A percentile compares a stretch with the other conserved stretches of the same genome.
phyloP scores from a whole-genome alignment of 441 rosid species.

The Melianthus villosus region DNA sequence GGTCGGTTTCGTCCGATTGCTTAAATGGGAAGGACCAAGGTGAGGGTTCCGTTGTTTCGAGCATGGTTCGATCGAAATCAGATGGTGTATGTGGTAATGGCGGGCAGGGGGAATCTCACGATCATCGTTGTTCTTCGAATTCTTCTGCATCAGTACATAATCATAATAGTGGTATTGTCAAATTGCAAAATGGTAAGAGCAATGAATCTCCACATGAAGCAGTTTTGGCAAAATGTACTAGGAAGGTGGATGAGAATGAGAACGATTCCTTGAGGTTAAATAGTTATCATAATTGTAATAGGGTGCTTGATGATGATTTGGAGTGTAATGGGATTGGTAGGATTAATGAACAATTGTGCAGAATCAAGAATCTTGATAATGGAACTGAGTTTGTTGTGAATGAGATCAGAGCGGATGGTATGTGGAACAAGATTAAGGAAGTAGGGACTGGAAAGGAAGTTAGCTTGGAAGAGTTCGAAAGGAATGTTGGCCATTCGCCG shows the following conservation, averaged over 20 bases:
- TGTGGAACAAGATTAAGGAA: conserved; percentile 69
- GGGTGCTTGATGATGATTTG: conserved; percentile 25
- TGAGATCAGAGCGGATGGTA: conserved; percentile 76
- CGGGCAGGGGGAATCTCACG: not conserved
- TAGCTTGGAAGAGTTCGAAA: conserved; percentile 88
- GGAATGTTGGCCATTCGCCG: conserved; percentile 82
- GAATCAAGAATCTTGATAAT: conserved; percentile 74
- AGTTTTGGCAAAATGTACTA: conserved; percentile 23
- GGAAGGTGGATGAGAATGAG: conserved; percentile 18
- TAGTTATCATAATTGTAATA: conserved; percentile 10
- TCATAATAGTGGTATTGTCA: conserved; percentile 15
- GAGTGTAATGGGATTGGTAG: conserved; percentile 17
- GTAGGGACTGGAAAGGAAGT: conserved; percentile 76
- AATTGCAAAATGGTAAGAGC: conserved; percentile 12
- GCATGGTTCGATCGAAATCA: conserved; percentile 44
- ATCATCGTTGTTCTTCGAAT: conserved; percentile 22
- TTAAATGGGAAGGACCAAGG: conserved; percentile 18
- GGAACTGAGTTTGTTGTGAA: conserved; percentile 84
- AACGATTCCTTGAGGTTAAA: conserved; percentile 16
- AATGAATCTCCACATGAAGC: conserved; percentile 30
- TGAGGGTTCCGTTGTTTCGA: conserved; percentile 10
- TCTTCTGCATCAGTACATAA: conserved; percentile 11
- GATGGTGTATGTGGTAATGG: conserved; percentile 19
- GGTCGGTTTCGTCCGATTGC: conserved; percentile 39
- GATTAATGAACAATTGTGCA: conserved; percentile 30